Base-by-base conservation (phyloP, 225 moss, liverwort and hornwort species). In the Physcomitrium patens region DNA sequence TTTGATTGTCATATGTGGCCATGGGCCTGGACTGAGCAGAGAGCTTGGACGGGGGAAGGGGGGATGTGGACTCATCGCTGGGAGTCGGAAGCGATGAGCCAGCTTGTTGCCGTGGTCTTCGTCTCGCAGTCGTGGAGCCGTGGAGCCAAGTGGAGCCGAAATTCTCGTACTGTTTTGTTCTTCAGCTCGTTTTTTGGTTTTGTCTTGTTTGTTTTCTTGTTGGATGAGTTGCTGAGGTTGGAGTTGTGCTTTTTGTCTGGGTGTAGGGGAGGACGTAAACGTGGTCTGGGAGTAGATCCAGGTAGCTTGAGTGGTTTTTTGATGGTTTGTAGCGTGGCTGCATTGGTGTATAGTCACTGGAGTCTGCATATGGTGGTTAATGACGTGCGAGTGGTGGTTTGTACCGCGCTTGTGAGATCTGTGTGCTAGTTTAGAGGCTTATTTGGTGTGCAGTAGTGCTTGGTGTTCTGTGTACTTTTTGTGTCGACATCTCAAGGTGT, bases 211-310 rank as follows among this genome's bases (percentile, higher is more conserved):
- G 31, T 37, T 37, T 24, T 37, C 31, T 37, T 37, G 68, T 54
- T 37, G 31, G 75, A 80, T 84, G 65, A 80, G 84, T 71, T 16
- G 14, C n/a, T 27, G 22, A 37, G 26, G 54, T 44, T 56, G 12
- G 23, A 44, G 11, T 31, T 9, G 7, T 50, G 67, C 53, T 72
- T 72, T 50, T 72, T 50, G 6, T 12, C 12, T 12, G 20, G 8
- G 7, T 51, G 31, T 4, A 9, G 51, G 28, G 28, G 9, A 47
- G 64, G 6, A 37, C 18, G 10, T 56, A 42, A 46, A 47, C 47
- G 55, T 10, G 31, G 20, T 0, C 14, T 28, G 73, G 51, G 1
- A 28, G 64, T 53, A 80, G 84, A 77, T 84, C 83, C 61, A 65
- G 17, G 48, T 28, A 19, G 7, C 19, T 62, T 17, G 48, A 28